Evolutionary conservation across 306 rosid genomes (phyloP).

Genomic region (Quillaja saponaria): DNA sequence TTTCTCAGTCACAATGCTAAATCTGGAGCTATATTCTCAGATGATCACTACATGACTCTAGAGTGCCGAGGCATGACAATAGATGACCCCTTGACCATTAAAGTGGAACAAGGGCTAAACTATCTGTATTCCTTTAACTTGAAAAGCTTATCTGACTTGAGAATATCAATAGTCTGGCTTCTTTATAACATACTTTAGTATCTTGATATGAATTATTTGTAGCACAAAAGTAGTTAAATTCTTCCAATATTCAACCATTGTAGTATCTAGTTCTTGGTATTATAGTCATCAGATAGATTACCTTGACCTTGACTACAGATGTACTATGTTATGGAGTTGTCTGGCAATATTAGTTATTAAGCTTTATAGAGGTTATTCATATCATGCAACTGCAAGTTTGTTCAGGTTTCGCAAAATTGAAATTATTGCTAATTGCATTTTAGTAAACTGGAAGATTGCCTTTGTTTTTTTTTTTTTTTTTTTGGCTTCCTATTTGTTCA

Average conservation of each 20-base stretch:
- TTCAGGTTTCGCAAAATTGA: conserved; percentile 5
- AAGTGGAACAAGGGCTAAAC: neutral
- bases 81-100: neutral
- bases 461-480: conserved; percentile 1
- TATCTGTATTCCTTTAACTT: neutral
- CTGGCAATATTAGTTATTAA: neutral
- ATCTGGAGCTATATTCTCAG: neutral
- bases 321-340: neutral
- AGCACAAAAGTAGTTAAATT: neutral
- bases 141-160: neutral
- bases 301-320: neutral
- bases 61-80: conserved; percentile 6
- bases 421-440: neutral
- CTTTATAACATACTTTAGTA: conserved; percentile 10
- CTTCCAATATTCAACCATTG: no score
- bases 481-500: neutral
- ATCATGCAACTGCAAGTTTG: neutral
- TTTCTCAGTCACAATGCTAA: neutral
- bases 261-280: no score
- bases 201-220: conserved; percentile 17
- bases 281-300: no score
- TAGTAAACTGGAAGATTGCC: neutral
- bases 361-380: neutral
- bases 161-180: conserved; percentile 6
- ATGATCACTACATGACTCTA: neutral